These are phyloP conservation scores for Fusarium humuli DNA, from an alignment of 2,329 filamentous ascomycete genomes.

Conservation along the genomic window DNA sequence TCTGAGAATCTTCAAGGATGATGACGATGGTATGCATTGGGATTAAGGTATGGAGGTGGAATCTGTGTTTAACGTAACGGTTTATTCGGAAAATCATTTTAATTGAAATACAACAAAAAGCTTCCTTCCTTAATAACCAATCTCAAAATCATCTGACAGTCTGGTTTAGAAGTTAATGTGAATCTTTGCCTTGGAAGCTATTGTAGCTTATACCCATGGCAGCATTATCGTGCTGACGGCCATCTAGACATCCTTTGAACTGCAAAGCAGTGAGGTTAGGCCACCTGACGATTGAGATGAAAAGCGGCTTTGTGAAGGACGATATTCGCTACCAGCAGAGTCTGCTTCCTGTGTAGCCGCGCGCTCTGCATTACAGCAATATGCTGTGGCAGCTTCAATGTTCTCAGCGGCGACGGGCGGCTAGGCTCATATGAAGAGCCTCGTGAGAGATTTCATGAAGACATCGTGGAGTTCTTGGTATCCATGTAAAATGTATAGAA, in stretches of 20 bases:
- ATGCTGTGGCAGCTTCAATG: too few relatives aligned
- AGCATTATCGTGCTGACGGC: background rate
- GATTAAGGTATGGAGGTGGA: background rate
- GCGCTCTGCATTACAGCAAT: background rate
- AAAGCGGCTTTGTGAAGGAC: background rate
- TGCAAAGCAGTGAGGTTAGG: background rate
- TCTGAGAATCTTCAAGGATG: constrained; percentile 66
- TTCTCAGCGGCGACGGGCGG: too few relatives aligned
- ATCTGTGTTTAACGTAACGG: background rate
- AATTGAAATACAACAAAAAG: background rate
- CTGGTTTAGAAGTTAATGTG: background rate
- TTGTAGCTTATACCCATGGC: background rate
- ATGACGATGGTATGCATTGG: constrained; percentile 56
- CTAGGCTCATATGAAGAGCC: too few relatives aligned
- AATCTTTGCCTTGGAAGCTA: background rate
- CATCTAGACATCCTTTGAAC: background rate
- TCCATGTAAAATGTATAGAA: too few relatives aligned
- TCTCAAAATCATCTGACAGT: background rate
- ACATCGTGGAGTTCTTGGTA: too few relatives aligned
- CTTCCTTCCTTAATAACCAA: background rate
- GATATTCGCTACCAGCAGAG: background rate
- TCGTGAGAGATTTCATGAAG: too few relatives aligned
- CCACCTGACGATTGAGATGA: background rate
- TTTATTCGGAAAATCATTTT: background rate
- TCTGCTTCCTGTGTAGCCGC: background rate